These are phyloP conservation scores for Aspergillus conjunctus DNA, from an alignment of 495 filamentous ascomycete species.

Conservation along the genomic window DNA sequence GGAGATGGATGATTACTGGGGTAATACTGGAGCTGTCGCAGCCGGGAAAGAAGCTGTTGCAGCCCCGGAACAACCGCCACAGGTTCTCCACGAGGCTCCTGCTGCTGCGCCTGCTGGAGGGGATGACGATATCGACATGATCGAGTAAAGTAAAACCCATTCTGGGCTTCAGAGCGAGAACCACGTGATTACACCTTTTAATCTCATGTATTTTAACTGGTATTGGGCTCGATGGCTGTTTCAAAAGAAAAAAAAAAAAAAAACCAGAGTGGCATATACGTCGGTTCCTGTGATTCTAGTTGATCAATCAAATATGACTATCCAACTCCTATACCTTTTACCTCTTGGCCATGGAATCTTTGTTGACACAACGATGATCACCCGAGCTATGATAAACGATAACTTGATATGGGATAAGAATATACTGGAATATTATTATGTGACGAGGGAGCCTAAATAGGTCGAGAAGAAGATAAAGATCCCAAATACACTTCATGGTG, in stretches of 20 bases:
- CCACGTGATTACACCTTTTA: background rate
- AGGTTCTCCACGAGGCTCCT: slow-evolving; percentile 24
- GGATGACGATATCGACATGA: slow-evolving; percentile 63
- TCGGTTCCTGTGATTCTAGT: background rate
- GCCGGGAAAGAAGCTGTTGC: slow-evolving; percentile 28
- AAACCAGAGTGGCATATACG: slow-evolving; percentile 5
- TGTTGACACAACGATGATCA: background rate
- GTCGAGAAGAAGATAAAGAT: background rate
- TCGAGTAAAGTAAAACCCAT: slow-evolving; percentile 34
- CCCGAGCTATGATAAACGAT: too few species aligned
- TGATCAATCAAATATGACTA: background rate
- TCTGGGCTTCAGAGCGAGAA: background rate
- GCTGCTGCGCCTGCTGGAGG: slow-evolving; percentile 36
- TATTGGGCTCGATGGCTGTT: background rate
- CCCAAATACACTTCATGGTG: background rate
- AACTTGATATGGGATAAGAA: background rate
- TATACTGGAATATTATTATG: background rate
- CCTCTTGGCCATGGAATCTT: background rate
- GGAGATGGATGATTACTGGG: slow-evolving; percentile 96
- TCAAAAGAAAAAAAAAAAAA: too few species aligned
- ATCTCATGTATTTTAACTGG: slow-evolving; percentile 15
- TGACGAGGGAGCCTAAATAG: background rate
- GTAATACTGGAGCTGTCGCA: slow-evolving; percentile 39
- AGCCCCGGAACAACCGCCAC: slow-evolving; percentile 21
- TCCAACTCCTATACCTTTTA: background rate